phyloP scores from a whole-genome alignment of 2,329 filamentous ascomycete genomes.

The Paecilomyces variotii region DNA sequence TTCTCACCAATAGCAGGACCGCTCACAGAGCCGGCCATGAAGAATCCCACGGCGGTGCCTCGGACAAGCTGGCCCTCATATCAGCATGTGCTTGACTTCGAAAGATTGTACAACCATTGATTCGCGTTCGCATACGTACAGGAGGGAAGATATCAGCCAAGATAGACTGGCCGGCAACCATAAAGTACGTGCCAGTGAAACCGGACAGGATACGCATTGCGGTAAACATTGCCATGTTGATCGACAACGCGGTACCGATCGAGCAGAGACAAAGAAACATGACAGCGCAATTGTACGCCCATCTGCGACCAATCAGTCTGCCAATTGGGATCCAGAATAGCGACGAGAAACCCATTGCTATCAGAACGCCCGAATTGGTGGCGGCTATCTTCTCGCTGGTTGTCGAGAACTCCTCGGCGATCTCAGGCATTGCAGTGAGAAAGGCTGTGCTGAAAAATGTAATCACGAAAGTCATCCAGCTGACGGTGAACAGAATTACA shows the following conservation, averaged over 20 bases:
- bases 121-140: conserved; percentile 10
- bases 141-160: conserved; percentile 33
- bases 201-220: conserved; percentile 27
- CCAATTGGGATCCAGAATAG: conserved; percentile 29
- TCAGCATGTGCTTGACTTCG: not conserved
- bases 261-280: conserved; percentile 24
- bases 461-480: conserved; percentile 34
- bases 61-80: conserved; percentile 6
- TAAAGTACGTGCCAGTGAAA: conserved; percentile 31
- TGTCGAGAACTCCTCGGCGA: conserved; percentile 30
- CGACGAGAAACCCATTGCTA: conserved; percentile 31
- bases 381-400: conserved; percentile 26
- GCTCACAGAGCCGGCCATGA: conserved; percentile 35
- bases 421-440: conserved; percentile 33
- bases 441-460: conserved; percentile 38
- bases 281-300: conserved; percentile 27
- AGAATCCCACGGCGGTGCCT: conserved; percentile 38
- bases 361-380: conserved; percentile 29
- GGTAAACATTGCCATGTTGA: conserved; percentile 27
- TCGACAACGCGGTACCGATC: conserved; percentile 22
- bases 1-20: conserved; percentile 35
- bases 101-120: not conserved
- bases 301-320: conserved; percentile 20
- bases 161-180: conserved; percentile 33
- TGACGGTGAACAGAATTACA: conserved; percentile 34